Evolutionary conservation across 2,329 filamentous ascomycete genomes (phyloP).

Genomic region (Aspergillus vadensis): DNA sequence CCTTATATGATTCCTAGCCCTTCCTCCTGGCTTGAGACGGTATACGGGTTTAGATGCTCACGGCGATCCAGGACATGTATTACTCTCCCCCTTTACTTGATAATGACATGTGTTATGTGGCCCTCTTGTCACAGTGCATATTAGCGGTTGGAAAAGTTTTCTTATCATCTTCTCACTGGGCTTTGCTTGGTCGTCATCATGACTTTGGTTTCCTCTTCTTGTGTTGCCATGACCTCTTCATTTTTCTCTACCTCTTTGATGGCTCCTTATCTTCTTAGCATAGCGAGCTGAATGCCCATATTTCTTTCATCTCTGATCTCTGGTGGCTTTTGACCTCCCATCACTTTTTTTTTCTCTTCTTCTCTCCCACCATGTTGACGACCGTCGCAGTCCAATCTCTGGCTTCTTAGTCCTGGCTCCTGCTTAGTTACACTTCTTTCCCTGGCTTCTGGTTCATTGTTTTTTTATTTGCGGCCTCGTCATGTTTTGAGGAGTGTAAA

Average conservation of each 20-base stretch:
- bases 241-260: slow-evolving; percentile 23
- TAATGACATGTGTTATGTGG: slow-evolving; percentile 47
- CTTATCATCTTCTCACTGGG: slow-evolving; percentile 33
- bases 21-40: slow-evolving; percentile 26
- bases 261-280: slow-evolving; percentile 32
- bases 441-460: neutral
- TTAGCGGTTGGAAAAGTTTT: slow-evolving; percentile 48
- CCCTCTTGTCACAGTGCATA: slow-evolving; percentile 42
- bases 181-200: slow-evolving; percentile 25
- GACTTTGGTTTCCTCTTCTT: slow-evolving; percentile 26
- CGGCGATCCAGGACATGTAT: slow-evolving; percentile 38
- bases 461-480: neutral
- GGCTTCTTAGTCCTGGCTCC: neutral
- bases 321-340: neutral
- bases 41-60: slow-evolving; percentile 22
- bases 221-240: slow-evolving; percentile 30
- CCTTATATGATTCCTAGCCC: slow-evolving; percentile 23
- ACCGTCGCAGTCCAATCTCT: slow-evolving; percentile 6
- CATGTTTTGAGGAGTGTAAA: neutral
- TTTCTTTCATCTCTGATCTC: slow-evolving; percentile 21
- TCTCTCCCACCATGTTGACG: slow-evolving; percentile 4
- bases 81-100: slow-evolving; percentile 36
- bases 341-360: neutral
- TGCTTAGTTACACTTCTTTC: neutral
- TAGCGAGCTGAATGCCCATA: slow-evolving; percentile 40